Evolutionary conservation across 768 basidiomycete genomes (phyloP).

Genomic region (Phaeolepiota aurea): DNA sequence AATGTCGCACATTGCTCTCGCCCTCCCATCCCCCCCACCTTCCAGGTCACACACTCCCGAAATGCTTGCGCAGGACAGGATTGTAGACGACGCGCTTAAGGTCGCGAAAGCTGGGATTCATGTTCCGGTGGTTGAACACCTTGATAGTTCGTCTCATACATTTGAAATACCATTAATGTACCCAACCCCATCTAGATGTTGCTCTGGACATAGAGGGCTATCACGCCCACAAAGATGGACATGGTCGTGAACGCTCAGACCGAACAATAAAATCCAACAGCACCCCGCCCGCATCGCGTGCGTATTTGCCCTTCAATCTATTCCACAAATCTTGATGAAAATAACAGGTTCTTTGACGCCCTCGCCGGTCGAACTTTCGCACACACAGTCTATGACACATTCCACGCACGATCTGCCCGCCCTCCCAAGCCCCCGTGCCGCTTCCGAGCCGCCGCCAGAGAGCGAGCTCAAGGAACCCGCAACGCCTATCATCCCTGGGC

Average conservation of each 20-base stretch:
- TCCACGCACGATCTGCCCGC: neutral
- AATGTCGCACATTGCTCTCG: conserved; percentile 13
- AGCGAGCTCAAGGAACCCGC: conserved; percentile 15
- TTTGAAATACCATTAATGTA: conserved; percentile 4
- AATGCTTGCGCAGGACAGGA: conserved; percentile 27
- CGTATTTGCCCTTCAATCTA: neutral
- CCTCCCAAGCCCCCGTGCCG: conserved; percentile 30
- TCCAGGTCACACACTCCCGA: conserved; percentile 17
- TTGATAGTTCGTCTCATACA: conserved; percentile 47
- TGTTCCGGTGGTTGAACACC: conserved; percentile 54
- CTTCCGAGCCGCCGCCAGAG: conserved; percentile 57
- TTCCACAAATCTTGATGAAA: neutral
- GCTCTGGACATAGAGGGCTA: conserved; percentile 83
- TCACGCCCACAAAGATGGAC: conserved; percentile 32
- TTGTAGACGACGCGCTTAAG: conserved; percentile 44
- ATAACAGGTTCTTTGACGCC: too few relatives aligned
- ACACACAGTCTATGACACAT: neutral
- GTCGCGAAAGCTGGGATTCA: conserved; percentile 31
- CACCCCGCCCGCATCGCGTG: conserved; percentile 2
- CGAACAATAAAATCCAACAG: conserved; percentile 25
- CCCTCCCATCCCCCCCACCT: conserved; percentile 24
- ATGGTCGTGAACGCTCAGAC: conserved; percentile 27
- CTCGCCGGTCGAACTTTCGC: neutral
- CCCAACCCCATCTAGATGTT: conserved; percentile 38
- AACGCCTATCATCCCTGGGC: conserved; percentile 2